Conservation (phyloP, 495 filamentous ascomycete species). For the Aspergillus asperescens region DNA sequence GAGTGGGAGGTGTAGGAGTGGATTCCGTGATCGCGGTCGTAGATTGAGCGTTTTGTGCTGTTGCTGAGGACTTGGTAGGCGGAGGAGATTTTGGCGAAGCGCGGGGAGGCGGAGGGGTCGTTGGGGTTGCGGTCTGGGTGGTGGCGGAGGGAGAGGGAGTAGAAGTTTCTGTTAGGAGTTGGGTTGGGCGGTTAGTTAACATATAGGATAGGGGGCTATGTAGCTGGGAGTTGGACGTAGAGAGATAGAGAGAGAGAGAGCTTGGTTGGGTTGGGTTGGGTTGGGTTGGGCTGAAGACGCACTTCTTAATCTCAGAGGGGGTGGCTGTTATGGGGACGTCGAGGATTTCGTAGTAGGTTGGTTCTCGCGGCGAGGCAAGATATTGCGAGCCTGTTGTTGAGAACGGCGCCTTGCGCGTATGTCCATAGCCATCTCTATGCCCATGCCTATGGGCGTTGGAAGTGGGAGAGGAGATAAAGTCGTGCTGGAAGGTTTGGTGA, state of each 20-base stretch:
- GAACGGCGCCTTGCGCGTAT: conserved; percentile 23
- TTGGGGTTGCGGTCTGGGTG: conserved; percentile 87
- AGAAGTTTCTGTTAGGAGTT: conserved; percentile 81
- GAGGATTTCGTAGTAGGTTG: conserved; percentile 76
- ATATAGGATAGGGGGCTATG: too few species aligned
- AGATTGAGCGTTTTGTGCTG: conserved; percentile 63
- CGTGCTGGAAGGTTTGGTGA: background rate
- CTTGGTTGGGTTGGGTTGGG: background rate
- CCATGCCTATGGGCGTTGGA: background rate
- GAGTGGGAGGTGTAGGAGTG: conserved; percentile 24
- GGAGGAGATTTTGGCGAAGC: conserved; percentile 80
- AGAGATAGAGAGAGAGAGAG: background rate
- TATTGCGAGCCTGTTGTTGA: conserved; percentile 31
- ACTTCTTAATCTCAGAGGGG: conserved; percentile 79
- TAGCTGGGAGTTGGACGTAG: too few species aligned
- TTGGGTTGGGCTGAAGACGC: conserved; percentile 12
- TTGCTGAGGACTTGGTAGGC: conserved; percentile 77
- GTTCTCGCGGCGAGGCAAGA: conserved; percentile 37
- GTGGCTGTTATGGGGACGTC: conserved; percentile 64
- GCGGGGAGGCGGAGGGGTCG: conserved; percentile 64
- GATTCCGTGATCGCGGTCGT: conserved; percentile 66
- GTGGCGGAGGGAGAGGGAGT: conserved; percentile 82
- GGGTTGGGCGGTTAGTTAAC: too few species aligned
- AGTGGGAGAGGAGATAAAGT: background rate
- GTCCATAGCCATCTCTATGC: background rate